Percentiles rank a stretch among this genome's conserved stretches.
Conservation (phyloP, 2,329 filamentous ascomycete genomes). For the Akanthomyces lecanii region DNA sequence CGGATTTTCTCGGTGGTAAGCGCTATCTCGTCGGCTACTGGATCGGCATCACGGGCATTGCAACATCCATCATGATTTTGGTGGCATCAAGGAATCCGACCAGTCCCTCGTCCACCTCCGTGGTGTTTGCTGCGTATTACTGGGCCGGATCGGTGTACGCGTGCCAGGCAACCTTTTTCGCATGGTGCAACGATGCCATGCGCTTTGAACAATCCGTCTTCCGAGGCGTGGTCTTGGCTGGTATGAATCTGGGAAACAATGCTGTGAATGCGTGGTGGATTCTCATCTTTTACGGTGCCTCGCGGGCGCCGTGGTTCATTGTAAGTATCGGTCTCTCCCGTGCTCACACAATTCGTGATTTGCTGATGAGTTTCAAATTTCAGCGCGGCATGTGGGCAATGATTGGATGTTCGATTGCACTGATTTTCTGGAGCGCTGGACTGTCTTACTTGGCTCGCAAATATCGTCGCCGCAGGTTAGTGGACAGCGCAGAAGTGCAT, state of each 20-base stretch:
- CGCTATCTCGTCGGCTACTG: conserved; percentile 64
- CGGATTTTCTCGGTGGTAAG: conserved; percentile 59
- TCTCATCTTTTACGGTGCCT: conserved; percentile 65
- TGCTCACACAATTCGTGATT: neutral
- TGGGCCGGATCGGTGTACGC: conserved; percentile 67
- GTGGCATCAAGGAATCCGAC: conserved; percentile 41
- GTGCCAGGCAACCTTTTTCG: conserved; percentile 70
- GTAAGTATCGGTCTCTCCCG: conserved; percentile 36
- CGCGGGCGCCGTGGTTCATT: conserved; percentile 61
- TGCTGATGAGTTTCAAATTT: conserved; percentile 12
- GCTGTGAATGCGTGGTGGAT: conserved; percentile 71
- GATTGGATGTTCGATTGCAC: conserved; percentile 58
- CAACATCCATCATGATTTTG: conserved; percentile 59
- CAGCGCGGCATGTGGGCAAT: conserved; percentile 69
- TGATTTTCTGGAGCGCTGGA: conserved; percentile 55
- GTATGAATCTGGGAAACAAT: conserved; percentile 67
- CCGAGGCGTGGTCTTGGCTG: conserved; percentile 63
- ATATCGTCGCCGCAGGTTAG: neutral
- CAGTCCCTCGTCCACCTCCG: conserved; percentile 39
- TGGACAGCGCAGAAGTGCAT: neutral
- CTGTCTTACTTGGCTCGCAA: conserved; percentile 37
- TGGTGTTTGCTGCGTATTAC: conserved; percentile 64
- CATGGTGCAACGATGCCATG: conserved; percentile 70
- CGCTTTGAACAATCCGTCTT: conserved; percentile 59
- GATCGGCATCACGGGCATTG: conserved; percentile 60